Percentiles rank a stretch among this genome's conserved stretches.
Evolutionary conservation across 768 basidiomycete genomes (phyloP).

Genomic region (Hysterangium stoloniferum): DNA sequence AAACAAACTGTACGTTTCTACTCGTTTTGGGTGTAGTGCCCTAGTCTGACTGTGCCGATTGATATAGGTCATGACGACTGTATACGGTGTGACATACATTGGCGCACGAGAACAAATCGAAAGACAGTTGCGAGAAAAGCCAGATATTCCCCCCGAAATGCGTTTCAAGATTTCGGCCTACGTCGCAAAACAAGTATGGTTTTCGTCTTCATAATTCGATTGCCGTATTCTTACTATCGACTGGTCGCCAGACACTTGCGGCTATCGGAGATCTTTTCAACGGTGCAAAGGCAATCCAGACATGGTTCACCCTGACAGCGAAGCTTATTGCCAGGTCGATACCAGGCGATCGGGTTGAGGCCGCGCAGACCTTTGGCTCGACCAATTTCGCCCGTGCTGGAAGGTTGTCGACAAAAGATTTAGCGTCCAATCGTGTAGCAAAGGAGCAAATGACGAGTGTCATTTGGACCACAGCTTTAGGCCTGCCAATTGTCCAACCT

Average conservation of each 20-base stretch:
- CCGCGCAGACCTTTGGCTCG: conserved; percentile 24
- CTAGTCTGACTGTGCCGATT: background rate
- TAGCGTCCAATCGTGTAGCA: conserved; percentile 37
- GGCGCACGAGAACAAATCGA: conserved; percentile 95
- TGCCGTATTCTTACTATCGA: conserved; percentile 5
- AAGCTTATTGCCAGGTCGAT: conserved; percentile 83
- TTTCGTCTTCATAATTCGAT: background rate
- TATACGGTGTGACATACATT: conserved; percentile 94
- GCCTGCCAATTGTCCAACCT: conserved; percentile 92
- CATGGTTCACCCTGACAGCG: conserved; percentile 80
- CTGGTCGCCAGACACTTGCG: conserved; percentile 42
- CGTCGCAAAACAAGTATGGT: conserved; percentile 61
- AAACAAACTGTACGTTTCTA: conserved; percentile 77
- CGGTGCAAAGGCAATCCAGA: conserved; percentile 88
- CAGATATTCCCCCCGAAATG: conserved; percentile 63
- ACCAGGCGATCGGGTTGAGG: conserved; percentile 56
- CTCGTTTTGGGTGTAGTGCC: background rate
- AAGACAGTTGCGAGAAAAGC: conserved; percentile 71
- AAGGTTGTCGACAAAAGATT: background rate
- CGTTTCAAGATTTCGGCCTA: conserved; percentile 71
- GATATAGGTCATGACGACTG: conserved; percentile 90
- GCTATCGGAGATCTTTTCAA: conserved; percentile 90
- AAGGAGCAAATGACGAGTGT: conserved; percentile 95
- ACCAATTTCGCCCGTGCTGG: conserved; percentile 8
- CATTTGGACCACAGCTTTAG: conserved; percentile 95